phyloP scores from a whole-genome alignment of 345 rosid species.

The Pistacia atlantica region DNA sequence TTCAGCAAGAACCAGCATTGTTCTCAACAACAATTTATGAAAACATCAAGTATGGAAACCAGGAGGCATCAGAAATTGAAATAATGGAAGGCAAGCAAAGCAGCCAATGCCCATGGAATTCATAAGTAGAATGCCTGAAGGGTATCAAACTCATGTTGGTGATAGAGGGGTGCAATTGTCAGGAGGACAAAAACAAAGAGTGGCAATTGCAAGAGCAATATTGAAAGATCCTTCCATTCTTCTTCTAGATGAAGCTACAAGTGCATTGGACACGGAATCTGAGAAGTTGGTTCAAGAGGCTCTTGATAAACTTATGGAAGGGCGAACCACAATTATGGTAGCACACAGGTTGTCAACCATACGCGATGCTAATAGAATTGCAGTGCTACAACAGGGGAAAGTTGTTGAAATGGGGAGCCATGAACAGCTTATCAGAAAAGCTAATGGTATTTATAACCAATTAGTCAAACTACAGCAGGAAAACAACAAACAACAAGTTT shows the following conservation, averaged over 20 bases:
- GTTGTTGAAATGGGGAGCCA: constrained; percentile 80
- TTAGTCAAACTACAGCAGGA: constrained; percentile 55
- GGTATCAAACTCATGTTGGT: constrained; percentile 76
- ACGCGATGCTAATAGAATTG: constrained; percentile 56
- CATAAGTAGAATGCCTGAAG: constrained; percentile 72
- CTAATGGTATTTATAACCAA: constrained; percentile 59
- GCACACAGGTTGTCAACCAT: constrained; percentile 82
- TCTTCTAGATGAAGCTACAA: constrained; percentile 84
- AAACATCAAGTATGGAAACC: constrained; percentile 74
- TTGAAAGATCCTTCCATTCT: constrained; percentile 73
- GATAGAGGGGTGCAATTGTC: constrained; percentile 80
- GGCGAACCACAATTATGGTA: constrained; percentile 68
- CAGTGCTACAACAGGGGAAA: constrained; percentile 64
- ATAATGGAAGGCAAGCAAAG: constrained; percentile 62
- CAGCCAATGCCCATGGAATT: constrained; percentile 81
- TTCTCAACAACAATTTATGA: constrained; percentile 73
- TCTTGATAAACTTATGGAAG: constrained; percentile 75
- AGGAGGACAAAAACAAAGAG: constrained; percentile 90
- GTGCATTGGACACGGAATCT: constrained; percentile 71
- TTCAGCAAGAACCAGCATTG: constrained; percentile 84
- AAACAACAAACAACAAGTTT: constrained; percentile 12
- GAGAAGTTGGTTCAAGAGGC: constrained; percentile 83
- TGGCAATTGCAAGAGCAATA: constrained; percentile 82
- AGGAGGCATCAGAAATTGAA: constrained; percentile 71
- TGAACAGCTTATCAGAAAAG: constrained; percentile 48